A percentile compares a stretch with the other conserved stretches of the same genome.
Evolutionary conservation across 2,329 filamentous ascomycete species (phyloP).

Genomic region (Ascochyta lentis): DNA sequence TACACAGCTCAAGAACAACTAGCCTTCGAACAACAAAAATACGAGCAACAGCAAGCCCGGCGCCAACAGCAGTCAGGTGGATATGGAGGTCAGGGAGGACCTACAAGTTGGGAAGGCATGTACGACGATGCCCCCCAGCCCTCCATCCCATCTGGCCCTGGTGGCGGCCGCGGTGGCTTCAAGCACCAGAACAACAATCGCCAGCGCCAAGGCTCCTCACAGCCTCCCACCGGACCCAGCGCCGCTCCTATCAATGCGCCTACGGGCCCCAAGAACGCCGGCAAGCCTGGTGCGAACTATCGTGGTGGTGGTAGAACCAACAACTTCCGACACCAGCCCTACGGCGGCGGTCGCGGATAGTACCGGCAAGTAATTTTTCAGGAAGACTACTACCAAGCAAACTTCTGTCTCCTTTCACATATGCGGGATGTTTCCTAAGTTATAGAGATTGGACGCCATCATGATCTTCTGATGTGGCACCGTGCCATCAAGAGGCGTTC

Average conservation of each 20-base stretch:
- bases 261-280: conserved; percentile 94
- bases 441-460: not conserved
- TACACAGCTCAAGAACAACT: conserved; percentile 76
- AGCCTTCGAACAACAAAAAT: conserved; percentile 79
- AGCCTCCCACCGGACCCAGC: conserved; percentile 49
- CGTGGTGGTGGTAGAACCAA: conserved; percentile 73
- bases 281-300: conserved; percentile 90
- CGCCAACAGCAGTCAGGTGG: conserved; percentile 56
- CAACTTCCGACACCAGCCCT: conserved; percentile 43
- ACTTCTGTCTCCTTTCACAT: not conserved
- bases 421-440: not conserved
- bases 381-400: not conserved
- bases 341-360: conserved; percentile 35
- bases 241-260: conserved; percentile 78
- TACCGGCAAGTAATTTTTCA: not conserved
- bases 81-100: conserved; percentile 64
- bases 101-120: conserved; percentile 97
- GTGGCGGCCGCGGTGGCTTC: conserved; percentile 49
- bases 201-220: conserved; percentile 48
- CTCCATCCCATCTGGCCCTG: conserved; percentile 64
- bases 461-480: not conserved
- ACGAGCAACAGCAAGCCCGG: conserved; percentile 71
- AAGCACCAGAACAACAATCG: conserved; percentile 42
- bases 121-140: conserved; percentile 94
- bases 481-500: not conserved